phyloP scores from a whole-genome alignment of 129 eudicot genomes.

The Centaurea solstitialis region DNA sequence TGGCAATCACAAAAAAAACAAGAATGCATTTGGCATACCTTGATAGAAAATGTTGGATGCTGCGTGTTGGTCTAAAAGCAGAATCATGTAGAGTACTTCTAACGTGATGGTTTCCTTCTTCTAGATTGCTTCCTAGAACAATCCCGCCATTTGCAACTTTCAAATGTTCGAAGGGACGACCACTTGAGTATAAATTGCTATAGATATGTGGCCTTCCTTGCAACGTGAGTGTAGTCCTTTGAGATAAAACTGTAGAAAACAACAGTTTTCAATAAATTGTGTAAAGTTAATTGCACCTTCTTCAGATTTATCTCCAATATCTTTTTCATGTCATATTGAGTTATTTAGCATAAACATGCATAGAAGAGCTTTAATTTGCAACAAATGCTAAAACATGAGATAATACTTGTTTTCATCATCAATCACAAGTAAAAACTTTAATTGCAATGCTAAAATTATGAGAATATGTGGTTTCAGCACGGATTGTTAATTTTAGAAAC shows the following conservation, averaged over 20 bases:
- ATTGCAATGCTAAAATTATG: not conserved
- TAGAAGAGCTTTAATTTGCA: not conserved
- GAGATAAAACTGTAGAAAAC: conserved; percentile 52
- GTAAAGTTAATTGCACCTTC: not conserved
- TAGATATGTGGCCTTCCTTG: conserved; percentile 47
- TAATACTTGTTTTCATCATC: not conserved
- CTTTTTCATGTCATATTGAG: not conserved
- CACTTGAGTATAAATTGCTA: conserved; percentile 41
- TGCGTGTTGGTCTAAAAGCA: conserved; percentile 25
- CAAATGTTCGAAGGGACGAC: conserved; percentile 49
- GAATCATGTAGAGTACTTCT: conserved; percentile 26
- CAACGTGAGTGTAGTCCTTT: conserved; percentile 27
- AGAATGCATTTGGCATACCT: conserved; percentile 13
- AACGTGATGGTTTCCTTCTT: conserved; percentile 21
- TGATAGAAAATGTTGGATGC: conserved; percentile 28
- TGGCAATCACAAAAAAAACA: not conserved
- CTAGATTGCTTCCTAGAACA: conserved; percentile 35
- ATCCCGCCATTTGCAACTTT: conserved; percentile 59
- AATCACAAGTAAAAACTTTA: not conserved
- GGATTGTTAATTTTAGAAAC: not conserved
- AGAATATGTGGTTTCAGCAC: not conserved
- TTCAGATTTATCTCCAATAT: not conserved
- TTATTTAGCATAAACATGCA: not conserved
- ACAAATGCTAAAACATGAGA: not conserved
- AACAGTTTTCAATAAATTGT: not conserved